phyloP scores from a whole-genome alignment of 495 filamentous ascomycete genomes.

The Daldinia decipiens region DNA sequence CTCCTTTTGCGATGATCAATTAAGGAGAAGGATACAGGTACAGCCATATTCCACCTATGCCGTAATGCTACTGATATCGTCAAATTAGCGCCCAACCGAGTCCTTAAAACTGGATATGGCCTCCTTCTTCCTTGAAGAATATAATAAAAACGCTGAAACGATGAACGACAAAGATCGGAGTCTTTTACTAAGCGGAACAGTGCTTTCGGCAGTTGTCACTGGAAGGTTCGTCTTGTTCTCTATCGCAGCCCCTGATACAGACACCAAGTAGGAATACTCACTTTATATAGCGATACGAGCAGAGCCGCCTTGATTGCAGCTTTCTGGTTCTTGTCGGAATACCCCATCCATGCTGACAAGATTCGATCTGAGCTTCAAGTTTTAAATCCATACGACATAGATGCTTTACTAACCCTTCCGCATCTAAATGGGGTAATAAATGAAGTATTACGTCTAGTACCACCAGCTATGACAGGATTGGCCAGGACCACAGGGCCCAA shows the following conservation, averaged over 20 bases:
- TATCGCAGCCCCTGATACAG: too few relatives aligned
- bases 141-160: too few relatives aligned
- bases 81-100: too few relatives aligned
- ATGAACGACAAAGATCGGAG: background rate
- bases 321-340: conserved; percentile 32
- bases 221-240: background rate
- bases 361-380: conserved; percentile 18
- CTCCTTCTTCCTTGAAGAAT: too few relatives aligned
- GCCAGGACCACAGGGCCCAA: conserved; percentile 30
- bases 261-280: background rate
- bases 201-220: background rate
- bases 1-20: too few relatives aligned
- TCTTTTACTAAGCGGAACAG: background rate
- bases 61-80: too few relatives aligned
- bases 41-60: too few relatives aligned
- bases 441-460: conserved; percentile 28
- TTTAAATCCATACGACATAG: conserved; percentile 17
- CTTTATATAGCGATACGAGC: conserved; percentile 25
- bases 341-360: conserved; percentile 30
- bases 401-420: conserved; percentile 14
- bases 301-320: conserved; percentile 19
- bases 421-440: conserved; percentile 33
- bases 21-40: too few relatives aligned
- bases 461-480: conserved; percentile 29
- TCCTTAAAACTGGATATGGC: too few relatives aligned